Evolutionary conservation across 2,329 filamentous ascomycete genomes (phyloP).

Genomic region (Microdochium bolleyi): DNA sequence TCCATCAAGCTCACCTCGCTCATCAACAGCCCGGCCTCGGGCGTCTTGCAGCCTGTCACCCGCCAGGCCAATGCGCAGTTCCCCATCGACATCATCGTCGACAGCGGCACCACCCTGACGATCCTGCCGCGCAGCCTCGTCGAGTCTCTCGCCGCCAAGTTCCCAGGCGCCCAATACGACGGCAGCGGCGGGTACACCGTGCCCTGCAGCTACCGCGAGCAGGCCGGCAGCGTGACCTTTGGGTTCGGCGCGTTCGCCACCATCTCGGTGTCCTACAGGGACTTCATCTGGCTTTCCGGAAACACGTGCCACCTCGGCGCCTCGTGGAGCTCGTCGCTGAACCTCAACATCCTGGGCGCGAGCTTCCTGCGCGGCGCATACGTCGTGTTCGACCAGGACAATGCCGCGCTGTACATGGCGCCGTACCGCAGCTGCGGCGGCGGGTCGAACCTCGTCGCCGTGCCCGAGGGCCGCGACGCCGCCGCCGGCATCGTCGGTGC

Average conservation of each 20-base stretch:
- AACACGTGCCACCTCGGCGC: constrained; percentile 17
- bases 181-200: constrained; percentile 35
- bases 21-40: constrained; percentile 42
- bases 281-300: constrained; percentile 21
- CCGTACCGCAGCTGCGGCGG: constrained; percentile 14
- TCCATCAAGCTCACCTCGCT: constrained; percentile 21
- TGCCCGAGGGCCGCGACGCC: constrained; percentile 15
- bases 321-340: constrained; percentile 11
- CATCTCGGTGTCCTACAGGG: constrained; percentile 16
- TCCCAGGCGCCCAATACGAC: constrained; percentile 29
- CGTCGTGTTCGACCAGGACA: constrained; percentile 20
- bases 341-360: constrained; percentile 20
- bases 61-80: constrained; percentile 30
- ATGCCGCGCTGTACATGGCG: constrained; percentile 19
- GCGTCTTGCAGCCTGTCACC: constrained; percentile 40
- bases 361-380: constrained; percentile 22
- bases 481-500: constrained; percentile 15
- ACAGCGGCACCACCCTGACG: constrained; percentile 43
- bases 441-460: constrained; percentile 14
- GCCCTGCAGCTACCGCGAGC: constrained; percentile 28
- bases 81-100: constrained; percentile 37
- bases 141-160: constrained; percentile 30
- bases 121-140: constrained; percentile 35
- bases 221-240: constrained; percentile 37
- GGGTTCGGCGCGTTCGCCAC: constrained; percentile 32